Conservation (phyloP, 371 early-diverging fungal species). For the Fennellomyces sp. region DNA sequence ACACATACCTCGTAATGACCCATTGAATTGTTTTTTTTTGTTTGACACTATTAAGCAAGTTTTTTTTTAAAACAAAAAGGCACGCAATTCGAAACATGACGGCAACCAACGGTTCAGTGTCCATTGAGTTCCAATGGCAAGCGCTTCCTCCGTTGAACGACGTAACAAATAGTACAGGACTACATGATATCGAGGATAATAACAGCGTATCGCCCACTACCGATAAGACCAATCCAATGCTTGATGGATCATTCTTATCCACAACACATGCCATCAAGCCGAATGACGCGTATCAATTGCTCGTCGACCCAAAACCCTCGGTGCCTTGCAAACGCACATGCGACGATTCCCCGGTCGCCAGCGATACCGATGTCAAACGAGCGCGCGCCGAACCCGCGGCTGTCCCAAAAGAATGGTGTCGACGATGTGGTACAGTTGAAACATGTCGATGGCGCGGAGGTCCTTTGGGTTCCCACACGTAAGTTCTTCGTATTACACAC, state of each 20-base stretch:
- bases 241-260: not conserved
- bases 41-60: too few relatives aligned
- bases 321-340: constrained; percentile 1
- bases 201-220: not conserved
- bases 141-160: not conserved
- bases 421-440: constrained; percentile 14
- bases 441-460: constrained; percentile 43
- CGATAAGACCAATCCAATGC: not conserved
- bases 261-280: too few relatives aligned
- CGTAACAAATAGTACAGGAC: not conserved
- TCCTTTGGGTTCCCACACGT: constrained; percentile 37
- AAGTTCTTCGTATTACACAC: constrained; percentile 9
- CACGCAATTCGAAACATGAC: not conserved
- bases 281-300: too few relatives aligned
- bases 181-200: not conserved
- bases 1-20: not conserved
- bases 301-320: too few relatives aligned
- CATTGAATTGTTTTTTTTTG: too few relatives aligned
- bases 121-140: not conserved
- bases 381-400: not conserved
- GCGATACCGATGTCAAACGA: not conserved
- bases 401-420: constrained; percentile 15
- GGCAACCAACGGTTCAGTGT: not conserved
- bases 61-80: too few relatives aligned
- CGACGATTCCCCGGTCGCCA: not conserved